Evolutionary conservation across 2,329 filamentous ascomycete genomes (phyloP), one percentile per base, ranked within the genome.

Genomic region (Truncatella angustata): DNA sequence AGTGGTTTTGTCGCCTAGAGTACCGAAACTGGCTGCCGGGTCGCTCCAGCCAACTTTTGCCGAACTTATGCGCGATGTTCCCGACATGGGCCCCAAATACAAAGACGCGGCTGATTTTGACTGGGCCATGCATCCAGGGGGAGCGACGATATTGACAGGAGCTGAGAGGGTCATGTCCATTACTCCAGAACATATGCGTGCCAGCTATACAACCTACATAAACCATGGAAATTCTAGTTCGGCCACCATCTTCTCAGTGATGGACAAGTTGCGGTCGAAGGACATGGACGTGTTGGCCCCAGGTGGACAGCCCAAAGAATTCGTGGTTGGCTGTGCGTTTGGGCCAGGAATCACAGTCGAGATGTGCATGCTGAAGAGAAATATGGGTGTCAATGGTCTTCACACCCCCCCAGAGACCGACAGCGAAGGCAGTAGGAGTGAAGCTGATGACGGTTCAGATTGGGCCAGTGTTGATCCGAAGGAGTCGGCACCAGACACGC

Each of bases 101-200:
- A 62, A 66, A n/a, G 57, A 64, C 0, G 72, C 85, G 0, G 65
- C 73, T 0, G 80, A 86, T 54, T 88, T 87, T 57, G 86, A 90
- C 70, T 90, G 86, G 86, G 86, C 85, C 1, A 78, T 90, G 63
- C 86, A 90, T 59, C 86, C 86, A 0, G 86, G 86, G 4, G 86
- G 86, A 16, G 75, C 82, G 1, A 83, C 84, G 1, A 87, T 90
- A 37, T 71, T 90, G 2, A 76, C 82, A 0, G 84, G 84, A 0
- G 82, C 86, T 1, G 81, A 88, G 64, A 71, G 71, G 37, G 74
- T 72, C 1, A 75, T 90, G 73, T 65, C 69, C 5, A 77, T 89
- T 43, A 75, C 74, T 0, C 70, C 83, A 0, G 80, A 86, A 59
- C 85, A 88, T 58, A 82, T 89, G 72, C 76, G 84, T 44, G 85